Conservation (phyloP, 2,329 filamentous ascomycete species). For the Xylariaceae sp. region DNA sequence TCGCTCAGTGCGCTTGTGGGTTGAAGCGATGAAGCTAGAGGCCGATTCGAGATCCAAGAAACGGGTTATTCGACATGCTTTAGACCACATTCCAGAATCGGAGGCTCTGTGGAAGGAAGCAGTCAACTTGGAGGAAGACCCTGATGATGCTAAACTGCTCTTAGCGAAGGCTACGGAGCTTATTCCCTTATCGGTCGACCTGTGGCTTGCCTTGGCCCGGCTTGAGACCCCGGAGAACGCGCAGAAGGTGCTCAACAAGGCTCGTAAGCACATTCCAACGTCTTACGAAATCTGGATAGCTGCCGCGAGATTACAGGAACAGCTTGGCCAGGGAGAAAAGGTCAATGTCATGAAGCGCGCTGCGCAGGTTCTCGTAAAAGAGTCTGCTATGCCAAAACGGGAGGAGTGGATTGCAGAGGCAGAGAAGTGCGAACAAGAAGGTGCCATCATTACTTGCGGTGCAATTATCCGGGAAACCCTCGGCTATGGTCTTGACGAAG, state of each 20-base stretch:
- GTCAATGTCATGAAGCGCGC: constrained; percentile 95
- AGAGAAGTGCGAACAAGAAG: constrained; percentile 92
- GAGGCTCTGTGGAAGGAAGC: constrained; percentile 98
- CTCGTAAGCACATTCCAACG: constrained; percentile 88
- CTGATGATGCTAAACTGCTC: constrained; percentile 82
- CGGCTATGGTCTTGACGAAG: constrained; percentile 90
- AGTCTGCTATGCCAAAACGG: constrained; percentile 94
- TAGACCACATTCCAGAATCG: constrained; percentile 91
- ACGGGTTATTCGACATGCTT: constrained; percentile 84
- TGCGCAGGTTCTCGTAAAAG: constrained; percentile 82
- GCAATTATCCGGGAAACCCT: constrained; percentile 92
- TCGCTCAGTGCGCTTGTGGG: constrained; percentile 86
- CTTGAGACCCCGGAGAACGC: constrained; percentile 90
- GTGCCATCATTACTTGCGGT: constrained; percentile 81
- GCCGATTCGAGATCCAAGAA: constrained; percentile 83
- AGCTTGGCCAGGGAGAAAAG: constrained; percentile 75
- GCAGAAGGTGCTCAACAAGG: constrained; percentile 92
- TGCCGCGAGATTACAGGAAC: constrained; percentile 86
- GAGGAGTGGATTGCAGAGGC: constrained; percentile 97
- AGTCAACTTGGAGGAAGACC: constrained; percentile 91
- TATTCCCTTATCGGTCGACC: constrained; percentile 88
- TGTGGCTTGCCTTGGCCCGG: constrained; percentile 92
- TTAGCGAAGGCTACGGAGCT: constrained; percentile 95
- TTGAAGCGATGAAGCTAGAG: constrained; percentile 93
- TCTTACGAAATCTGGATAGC: constrained; percentile 98